A percentile compares a stretch with the other conserved stretches of the same genome.
phyloP scores from a whole-genome alignment of 1,284 basidiomycete species.

The Malassezia brasiliensis region DNA sequence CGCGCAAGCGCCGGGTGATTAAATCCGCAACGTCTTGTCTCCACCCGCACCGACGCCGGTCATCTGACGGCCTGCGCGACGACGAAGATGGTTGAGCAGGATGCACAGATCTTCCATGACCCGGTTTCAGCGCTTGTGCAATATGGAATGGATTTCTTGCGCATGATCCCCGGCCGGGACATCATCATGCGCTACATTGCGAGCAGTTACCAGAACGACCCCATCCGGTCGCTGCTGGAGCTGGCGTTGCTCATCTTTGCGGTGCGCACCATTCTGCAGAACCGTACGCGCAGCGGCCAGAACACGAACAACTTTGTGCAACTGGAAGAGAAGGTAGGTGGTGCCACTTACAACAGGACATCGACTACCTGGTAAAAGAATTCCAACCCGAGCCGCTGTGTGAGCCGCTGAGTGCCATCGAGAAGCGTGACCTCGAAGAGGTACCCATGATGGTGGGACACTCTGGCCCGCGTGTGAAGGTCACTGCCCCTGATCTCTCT shows the following conservation, averaged over 20 bases:
- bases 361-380: constrained; percentile 89
- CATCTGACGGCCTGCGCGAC: not conserved
- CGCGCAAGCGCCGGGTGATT: too few species aligned
- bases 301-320: constrained; percentile 78
- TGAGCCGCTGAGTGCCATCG: constrained; percentile 56
- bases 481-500: constrained; percentile 63
- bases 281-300: constrained; percentile 73
- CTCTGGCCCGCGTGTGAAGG: constrained; percentile 62
- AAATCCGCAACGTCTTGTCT: too few species aligned
- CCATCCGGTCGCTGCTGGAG: constrained; percentile 81
- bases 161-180: constrained; percentile 68
- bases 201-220: constrained; percentile 63
- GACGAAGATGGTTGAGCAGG: not conserved
- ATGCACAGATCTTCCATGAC: not conserved
- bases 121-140: not conserved
- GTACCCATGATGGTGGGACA: constrained; percentile 73
- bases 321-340: constrained; percentile 70
- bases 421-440: constrained; percentile 62
- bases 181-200: constrained; percentile 83
- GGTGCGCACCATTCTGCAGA: constrained; percentile 76
- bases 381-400: constrained; percentile 83
- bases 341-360: constrained; percentile 59
- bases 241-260: constrained; percentile 73
- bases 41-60: too few species aligned
- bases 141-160: constrained; percentile 23